phyloP scores from a whole-genome alignment of 805 yeast genomes.

The Ogataea parapolymorpha region DNA sequence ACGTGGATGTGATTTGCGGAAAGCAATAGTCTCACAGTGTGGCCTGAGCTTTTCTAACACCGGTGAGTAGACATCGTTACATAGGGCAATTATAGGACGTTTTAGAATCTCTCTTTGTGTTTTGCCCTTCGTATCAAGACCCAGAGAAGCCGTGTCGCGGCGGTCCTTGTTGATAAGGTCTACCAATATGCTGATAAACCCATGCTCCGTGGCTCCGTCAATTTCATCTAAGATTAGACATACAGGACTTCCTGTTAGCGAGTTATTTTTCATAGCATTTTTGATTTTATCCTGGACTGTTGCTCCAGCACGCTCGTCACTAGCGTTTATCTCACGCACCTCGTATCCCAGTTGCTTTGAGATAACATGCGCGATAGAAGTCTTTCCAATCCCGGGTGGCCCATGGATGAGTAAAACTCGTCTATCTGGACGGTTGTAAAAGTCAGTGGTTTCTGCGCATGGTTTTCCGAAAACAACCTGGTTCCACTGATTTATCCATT shows the following conservation, averaged over 20 bases:
- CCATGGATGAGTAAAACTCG: constrained; percentile 79
- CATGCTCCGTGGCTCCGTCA: constrained; percentile 72
- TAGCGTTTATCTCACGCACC: constrained; percentile 81
- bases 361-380: constrained; percentile 80
- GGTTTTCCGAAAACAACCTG: constrained; percentile 49
- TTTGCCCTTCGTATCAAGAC: constrained; percentile 23
- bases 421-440: constrained; percentile 54
- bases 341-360: constrained; percentile 81
- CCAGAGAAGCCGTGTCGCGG: constrained; percentile 41
- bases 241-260: constrained; percentile 69
- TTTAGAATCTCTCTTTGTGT: constrained; percentile 40
- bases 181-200: constrained; percentile 54
- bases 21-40: constrained; percentile 65
- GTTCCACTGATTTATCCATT: constrained; percentile 70
- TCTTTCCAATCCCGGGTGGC: constrained; percentile 92
- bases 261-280: constrained; percentile 63
- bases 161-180: constrained; percentile 60
- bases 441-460: constrained; percentile 36
- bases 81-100: constrained; percentile 88
- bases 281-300: constrained; percentile 50
- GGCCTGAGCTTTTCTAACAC: constrained; percentile 73
- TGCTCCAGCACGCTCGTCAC: constrained; percentile 65
- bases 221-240: constrained; percentile 87
- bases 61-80: constrained; percentile 80
- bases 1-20: constrained; percentile 53